Evolutionary conservation across 2,329 filamentous ascomycete genomes (phyloP).

Genomic region (Blastomyces silverae): DNA sequence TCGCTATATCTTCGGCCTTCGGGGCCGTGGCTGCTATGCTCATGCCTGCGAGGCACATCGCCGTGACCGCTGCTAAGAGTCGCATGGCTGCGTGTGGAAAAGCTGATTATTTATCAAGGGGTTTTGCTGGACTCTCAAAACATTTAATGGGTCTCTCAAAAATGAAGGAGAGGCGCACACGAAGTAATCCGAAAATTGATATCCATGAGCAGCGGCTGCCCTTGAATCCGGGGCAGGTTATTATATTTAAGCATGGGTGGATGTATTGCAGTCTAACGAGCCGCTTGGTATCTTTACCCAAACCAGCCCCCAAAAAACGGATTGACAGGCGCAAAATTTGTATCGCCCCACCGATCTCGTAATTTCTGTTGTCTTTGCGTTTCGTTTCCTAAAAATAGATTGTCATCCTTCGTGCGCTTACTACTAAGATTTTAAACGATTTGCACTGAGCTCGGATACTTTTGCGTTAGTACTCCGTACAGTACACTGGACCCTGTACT

Average conservation of each 20-base stretch:
- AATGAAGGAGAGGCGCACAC: not conserved
- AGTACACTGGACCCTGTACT: not conserved
- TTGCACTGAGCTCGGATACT: not conserved
- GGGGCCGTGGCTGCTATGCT: slow-evolving; percentile 2
- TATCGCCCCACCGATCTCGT: not conserved
- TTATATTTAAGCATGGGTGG: not conserved
- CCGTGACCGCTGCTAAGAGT: slow-evolving; percentile 5
- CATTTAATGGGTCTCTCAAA: not conserved
- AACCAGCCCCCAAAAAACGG: not conserved
- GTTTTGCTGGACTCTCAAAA: not conserved
- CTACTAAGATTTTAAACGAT: not conserved
- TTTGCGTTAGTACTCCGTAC: no score
- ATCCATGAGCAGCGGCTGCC: not conserved
- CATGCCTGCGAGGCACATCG: slow-evolving; percentile 7
- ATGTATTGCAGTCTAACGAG: not conserved
- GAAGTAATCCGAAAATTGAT: not conserved
- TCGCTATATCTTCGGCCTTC: not conserved
- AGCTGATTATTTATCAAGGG: not conserved
- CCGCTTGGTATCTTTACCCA: not conserved
- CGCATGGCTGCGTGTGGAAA: not conserved
- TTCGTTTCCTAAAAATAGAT: not conserved
- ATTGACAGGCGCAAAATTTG: not conserved
- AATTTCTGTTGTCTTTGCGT: not conserved
- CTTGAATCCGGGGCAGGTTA: not conserved
- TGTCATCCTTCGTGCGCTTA: not conserved